Evolutionary conservation across 139 green algal species (phyloP), one percentile per base, ranked within the genome.

Genomic region (Desmodesmus armatus): DNA sequence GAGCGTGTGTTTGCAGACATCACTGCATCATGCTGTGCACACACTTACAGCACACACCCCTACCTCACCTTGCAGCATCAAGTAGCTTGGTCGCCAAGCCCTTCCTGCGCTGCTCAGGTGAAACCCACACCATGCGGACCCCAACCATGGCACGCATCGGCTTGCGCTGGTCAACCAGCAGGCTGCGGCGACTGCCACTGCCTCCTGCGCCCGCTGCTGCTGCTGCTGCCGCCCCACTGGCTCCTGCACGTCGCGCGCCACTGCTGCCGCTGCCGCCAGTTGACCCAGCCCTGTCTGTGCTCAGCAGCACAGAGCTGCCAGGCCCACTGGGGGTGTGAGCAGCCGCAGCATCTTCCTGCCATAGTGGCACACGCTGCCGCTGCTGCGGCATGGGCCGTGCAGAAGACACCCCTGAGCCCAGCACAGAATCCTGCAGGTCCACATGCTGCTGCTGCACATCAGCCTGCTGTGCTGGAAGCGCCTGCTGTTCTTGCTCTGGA

Each of bases 61-160:
- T 58, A 23, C 15, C 78, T 33, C 23, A 84, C 78, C 78, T 67
- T 15, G 80, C 80, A 67, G 80, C 80, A 69, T 85, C 80, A 9
- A 85, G 80, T 35, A 85, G 80, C 66, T 79, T 78, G 29, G 66
- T 79, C 3, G 80, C 80, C 66, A 85, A 17, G 11, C 80, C 80
- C 33, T 55, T 67, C 25, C 66, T 47, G 47, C 80, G 44, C 66
- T 85, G 80, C 66, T 85, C 80, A 5, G 47, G n/a, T 3, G 80
- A 85, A 31, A 85, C 80, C 80, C 80, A 85, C 47, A 85, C 80
- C 80, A 85, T 72, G 29, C 80, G 66, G 44, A 85, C 80, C 33
- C 80, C 80, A 44, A 85, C 47, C 66, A 79, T 69, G 27, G 80
- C 80, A 23, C 67, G 51, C 66, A 85, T 39, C 39, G 80, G 35